A percentile compares a stretch with the other conserved stretches of the same genome.
Evolutionary conservation across 1,284 basidiomycete species (phyloP).

Genomic region (Rhizoctonia solani): DNA sequence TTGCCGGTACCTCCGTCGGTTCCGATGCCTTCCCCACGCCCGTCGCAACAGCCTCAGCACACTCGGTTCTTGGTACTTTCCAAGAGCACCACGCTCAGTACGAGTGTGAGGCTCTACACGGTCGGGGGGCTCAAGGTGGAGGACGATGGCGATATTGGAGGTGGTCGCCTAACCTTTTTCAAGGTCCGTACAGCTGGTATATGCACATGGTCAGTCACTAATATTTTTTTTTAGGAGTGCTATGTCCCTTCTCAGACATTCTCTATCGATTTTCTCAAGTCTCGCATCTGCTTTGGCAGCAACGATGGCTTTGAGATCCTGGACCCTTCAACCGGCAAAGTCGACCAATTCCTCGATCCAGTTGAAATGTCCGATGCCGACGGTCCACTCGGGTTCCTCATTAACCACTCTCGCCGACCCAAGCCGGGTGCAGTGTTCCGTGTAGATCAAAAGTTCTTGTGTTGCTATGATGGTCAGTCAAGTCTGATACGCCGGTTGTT

Average conservation of each 20-base stretch:
- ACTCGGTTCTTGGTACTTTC: slow-evolving; percentile 20
- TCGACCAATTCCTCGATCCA: slow-evolving; percentile 29
- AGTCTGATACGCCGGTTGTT: not conserved
- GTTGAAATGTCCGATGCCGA: slow-evolving; percentile 21
- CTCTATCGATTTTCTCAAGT: slow-evolving; percentile 32
- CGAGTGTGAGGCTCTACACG: slow-evolving; percentile 22
- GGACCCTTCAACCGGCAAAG: slow-evolving; percentile 17
- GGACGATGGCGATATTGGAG: slow-evolving; percentile 29
- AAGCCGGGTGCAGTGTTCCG: slow-evolving; percentile 23
- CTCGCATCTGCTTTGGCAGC: slow-evolving; percentile 29
- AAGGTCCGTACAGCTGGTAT: slow-evolving; percentile 2
- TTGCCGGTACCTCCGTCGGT: not conserved
- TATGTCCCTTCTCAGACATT: slow-evolving; percentile 31
- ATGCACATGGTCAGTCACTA: not conserved
- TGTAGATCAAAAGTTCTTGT: slow-evolving; percentile 32
- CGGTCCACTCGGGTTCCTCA: slow-evolving; percentile 26
- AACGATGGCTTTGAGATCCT: slow-evolving; percentile 29
- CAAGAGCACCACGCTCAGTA: slow-evolving; percentile 32
- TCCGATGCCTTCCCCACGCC: not conserved
- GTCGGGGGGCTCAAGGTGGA: slow-evolving; percentile 31
- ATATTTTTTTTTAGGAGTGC: slow-evolving; percentile 7
- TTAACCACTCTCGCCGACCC: slow-evolving; percentile 19
- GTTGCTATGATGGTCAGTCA: slow-evolving; percentile 29
- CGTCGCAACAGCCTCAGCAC: slow-evolving; percentile 12
- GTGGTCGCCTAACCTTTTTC: slow-evolving; percentile 21